Percentiles rank a stretch among this genome's conserved stretches.
These are phyloP conservation scores for Blakeslea trispora DNA, from an alignment of 371 early-diverging fungal species.

Conservation along the genomic window DNA sequence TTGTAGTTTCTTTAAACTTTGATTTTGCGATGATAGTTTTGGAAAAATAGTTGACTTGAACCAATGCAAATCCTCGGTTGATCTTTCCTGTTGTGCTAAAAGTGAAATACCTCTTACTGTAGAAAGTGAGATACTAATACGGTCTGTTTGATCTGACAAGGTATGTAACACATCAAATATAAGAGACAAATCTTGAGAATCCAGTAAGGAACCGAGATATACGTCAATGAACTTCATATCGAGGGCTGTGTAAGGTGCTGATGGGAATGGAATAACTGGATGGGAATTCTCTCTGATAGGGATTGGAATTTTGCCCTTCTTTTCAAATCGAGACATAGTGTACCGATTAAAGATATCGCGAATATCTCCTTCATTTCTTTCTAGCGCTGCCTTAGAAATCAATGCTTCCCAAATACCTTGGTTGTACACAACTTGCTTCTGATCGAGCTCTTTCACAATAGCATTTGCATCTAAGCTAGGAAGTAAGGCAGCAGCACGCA, in stretches of 20 bases:
- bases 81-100: constrained; percentile 23
- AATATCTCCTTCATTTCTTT: constrained; percentile 10
- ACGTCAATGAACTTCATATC: constrained; percentile 47
- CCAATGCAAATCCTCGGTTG: constrained; percentile 23
- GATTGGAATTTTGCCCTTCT: constrained; percentile 41
- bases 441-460: constrained; percentile 12
- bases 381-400: constrained; percentile 13
- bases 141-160: constrained; percentile 25
- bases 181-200: constrained; percentile 44
- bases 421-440: constrained; percentile 10
- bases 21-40: constrained; percentile 12
- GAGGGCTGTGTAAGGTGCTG: constrained; percentile 42
- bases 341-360: constrained; percentile 35
- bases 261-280: constrained; percentile 43
- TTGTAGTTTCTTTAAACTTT: constrained; percentile 9
- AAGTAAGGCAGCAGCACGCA: constrained; percentile 11
- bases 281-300: constrained; percentile 36
- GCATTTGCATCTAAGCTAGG: constrained; percentile 12
- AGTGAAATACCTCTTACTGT: constrained; percentile 12
- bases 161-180: constrained; percentile 43
- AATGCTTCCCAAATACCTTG: constrained; percentile 19
- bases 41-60: constrained; percentile 15
- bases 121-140: constrained; percentile 7
- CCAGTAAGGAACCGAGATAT: constrained; percentile 36
- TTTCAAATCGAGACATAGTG: constrained; percentile 46